A percentile compares a stretch with the other conserved stretches of the same genome.
Evolutionary conservation across 1,139 yeast species (phyloP).

Genomic region (Candida gigantensis): DNA sequence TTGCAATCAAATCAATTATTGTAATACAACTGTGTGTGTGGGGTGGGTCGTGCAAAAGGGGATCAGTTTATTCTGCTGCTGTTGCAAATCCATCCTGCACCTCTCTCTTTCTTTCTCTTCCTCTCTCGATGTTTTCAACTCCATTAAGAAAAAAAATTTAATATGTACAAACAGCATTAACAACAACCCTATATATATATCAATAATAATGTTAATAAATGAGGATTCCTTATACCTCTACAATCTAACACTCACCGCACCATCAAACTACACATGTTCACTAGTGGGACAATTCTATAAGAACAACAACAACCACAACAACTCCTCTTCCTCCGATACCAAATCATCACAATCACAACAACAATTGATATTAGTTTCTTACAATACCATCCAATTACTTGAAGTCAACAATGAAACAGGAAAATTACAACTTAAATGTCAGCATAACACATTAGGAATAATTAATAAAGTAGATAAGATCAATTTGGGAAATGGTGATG

Average conservation of each 20-base stretch:
- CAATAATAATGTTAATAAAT: conserved; percentile 11
- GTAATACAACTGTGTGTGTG: too few relatives aligned
- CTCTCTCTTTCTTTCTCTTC: too few relatives aligned
- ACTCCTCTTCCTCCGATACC: too few relatives aligned
- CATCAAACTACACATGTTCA: conserved; percentile 54
- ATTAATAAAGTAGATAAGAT: conserved; percentile 56
- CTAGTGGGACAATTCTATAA: conserved; percentile 72
- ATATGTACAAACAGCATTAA: too few relatives aligned
- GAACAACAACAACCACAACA: conserved; percentile 26
- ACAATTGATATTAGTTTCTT: conserved; percentile 61
- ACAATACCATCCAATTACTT: conserved; percentile 53
- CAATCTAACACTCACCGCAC: conserved; percentile 63
- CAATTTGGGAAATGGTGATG: conserved; percentile 56
- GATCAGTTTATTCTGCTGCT: too few relatives aligned
- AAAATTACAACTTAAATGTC: conserved; percentile 41
- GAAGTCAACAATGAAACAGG: conserved; percentile 58
- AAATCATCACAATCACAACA: too few relatives aligned
- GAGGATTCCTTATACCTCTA: conserved; percentile 57
- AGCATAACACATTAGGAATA: conserved; percentile 58
- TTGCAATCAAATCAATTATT: too few relatives aligned
- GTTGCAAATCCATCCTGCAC: too few relatives aligned
- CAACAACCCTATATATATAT: too few relatives aligned
- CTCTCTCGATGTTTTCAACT: too few relatives aligned
- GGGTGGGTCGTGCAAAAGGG: too few relatives aligned
- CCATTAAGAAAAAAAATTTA: too few relatives aligned